Base-by-base conservation (phyloP, 2,329 filamentous ascomycete genomes). In the Thelonectria blattea region DNA sequence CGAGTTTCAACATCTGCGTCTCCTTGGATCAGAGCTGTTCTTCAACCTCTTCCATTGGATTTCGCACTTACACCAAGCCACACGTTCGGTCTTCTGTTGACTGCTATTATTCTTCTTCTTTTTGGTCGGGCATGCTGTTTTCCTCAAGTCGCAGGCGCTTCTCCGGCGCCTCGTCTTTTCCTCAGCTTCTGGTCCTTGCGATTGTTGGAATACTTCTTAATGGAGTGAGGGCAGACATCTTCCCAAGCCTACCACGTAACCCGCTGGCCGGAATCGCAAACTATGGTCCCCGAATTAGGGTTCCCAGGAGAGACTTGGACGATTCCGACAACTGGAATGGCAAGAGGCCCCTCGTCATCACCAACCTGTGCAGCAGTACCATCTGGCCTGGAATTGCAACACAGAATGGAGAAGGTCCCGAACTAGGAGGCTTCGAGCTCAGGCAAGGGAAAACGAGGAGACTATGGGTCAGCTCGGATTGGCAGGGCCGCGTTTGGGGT, bases 401-500 rank as follows among this genome's bases (percentile, higher is more conserved):
- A 0, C 90, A 93, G 70, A 81, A 85, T 48, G 91, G 91, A 20
- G 85, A 83, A 14, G 88, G 88, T 1, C 90, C 91, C 7, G 81
- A 82, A 3, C 81, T 80, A 11, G 86, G 85, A 18, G 92, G 91
- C 9, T 95, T 94, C 71, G 82, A 87, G 69, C 82, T 94, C 37
- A 71, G 75, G 1, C 73, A 85, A 3, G 86, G 88, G 46, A 78
- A 82, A 34, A 86, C 82, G 55, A 84, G 76, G 62, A 83, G 83
- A 43, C 78, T 93, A 61, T 86, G 82, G 54, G 90, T 95, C 22
- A 85, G 87, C 11, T 79, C 84, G 51, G 86, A 92, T 66, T 96
- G 91, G 92, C 88, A 91, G 72, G 92, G 92, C 10, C 85, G 92
- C 55, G 81, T 95, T 27, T 95, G 91, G 92, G 92, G 88, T 12